These are phyloP conservation scores for Colletotrichum truncatum DNA, from an alignment of 2,329 filamentous ascomycete genomes.

Conservation along the genomic window DNA sequence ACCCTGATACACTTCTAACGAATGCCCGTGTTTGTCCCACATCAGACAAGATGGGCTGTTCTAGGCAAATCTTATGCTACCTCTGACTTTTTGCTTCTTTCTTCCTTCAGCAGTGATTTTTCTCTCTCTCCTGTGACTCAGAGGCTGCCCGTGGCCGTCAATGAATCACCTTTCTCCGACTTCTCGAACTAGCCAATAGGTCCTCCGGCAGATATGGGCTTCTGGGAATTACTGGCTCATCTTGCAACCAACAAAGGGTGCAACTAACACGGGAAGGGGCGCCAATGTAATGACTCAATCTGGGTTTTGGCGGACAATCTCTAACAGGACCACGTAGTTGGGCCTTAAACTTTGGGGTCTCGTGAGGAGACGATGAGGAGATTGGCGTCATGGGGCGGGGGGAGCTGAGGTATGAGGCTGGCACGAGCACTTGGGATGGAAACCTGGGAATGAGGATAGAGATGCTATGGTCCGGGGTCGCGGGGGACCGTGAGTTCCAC, in stretches of 20 bases:
- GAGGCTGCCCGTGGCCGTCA: not conserved
- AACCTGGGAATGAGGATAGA: too few relatives aligned
- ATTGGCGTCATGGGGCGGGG: constrained; percentile 2
- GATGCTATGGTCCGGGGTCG: too few relatives aligned
- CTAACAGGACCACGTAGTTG: not conserved
- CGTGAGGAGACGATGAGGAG: constrained; percentile 7
- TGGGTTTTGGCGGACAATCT: constrained; percentile 4
- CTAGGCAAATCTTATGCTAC: not conserved
- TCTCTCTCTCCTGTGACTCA: not conserved
- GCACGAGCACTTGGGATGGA: not conserved
- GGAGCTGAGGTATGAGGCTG: constrained; percentile 5
- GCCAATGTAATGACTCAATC: not conserved
- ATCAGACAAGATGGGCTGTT: not conserved
- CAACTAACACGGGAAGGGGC: not conserved
- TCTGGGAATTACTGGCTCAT: too few relatives aligned
- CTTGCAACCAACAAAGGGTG: too few relatives aligned
- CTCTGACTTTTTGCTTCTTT: not conserved
- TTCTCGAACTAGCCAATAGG: too few relatives aligned
- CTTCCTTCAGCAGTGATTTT: not conserved
- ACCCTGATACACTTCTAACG: not conserved
- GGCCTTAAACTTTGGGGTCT: constrained; percentile 18
- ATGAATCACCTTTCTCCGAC: too few relatives aligned
- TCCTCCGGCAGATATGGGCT: too few relatives aligned
- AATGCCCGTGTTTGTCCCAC: not conserved
- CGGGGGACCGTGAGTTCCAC: not conserved